Percentiles rank a stretch among this genome's conserved stretches.
These are phyloP conservation scores for Sarcodon aspratus DNA, from an alignment of 768 basidiomycete genomes.

Conservation along the genomic window DNA sequence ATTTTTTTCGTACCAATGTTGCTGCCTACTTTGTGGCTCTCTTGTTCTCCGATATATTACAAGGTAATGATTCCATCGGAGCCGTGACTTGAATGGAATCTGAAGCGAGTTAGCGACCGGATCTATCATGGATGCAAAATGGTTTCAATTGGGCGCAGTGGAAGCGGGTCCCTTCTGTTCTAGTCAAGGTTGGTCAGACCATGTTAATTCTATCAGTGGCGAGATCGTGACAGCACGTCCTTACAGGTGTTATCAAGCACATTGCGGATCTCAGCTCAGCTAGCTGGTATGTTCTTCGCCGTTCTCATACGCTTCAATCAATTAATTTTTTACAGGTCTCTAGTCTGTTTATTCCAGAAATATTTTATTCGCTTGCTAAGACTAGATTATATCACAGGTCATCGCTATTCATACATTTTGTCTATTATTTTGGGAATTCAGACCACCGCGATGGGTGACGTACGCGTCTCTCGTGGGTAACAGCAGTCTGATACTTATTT, in stretches of 20 bases:
- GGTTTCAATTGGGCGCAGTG: slow-evolving; percentile 29
- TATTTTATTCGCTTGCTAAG: not conserved
- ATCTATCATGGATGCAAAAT: slow-evolving; percentile 30
- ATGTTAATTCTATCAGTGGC: not conserved
- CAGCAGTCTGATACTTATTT: slow-evolving; percentile 31
- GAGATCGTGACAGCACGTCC: not conserved
- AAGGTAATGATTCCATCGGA: slow-evolving; percentile 18
- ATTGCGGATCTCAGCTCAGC: slow-evolving; percentile 37
- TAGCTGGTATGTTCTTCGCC: slow-evolving; percentile 23
- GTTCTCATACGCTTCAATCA: too few relatives aligned
- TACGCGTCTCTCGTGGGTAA: slow-evolving; percentile 27
- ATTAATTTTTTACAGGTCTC: not conserved
- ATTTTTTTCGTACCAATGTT: slow-evolving; percentile 45
- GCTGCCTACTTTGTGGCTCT: slow-evolving; percentile 43
- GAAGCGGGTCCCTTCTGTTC: slow-evolving; percentile 28
- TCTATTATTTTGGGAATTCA: slow-evolving; percentile 32
- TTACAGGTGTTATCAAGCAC: slow-evolving; percentile 28
- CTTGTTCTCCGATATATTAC: slow-evolving; percentile 34
- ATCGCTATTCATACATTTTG: slow-evolving; percentile 40
- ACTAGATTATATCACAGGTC: slow-evolving; percentile 12
- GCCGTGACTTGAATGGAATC: not conserved
- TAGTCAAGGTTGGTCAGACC: slow-evolving; percentile 22
- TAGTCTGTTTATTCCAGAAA: not conserved
- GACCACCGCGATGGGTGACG: slow-evolving; percentile 21
- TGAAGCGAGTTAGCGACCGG: slow-evolving; percentile 15